Conservation (phyloP, 108 stramenopile genomes). For the Nannochloropsis salina region DNA sequence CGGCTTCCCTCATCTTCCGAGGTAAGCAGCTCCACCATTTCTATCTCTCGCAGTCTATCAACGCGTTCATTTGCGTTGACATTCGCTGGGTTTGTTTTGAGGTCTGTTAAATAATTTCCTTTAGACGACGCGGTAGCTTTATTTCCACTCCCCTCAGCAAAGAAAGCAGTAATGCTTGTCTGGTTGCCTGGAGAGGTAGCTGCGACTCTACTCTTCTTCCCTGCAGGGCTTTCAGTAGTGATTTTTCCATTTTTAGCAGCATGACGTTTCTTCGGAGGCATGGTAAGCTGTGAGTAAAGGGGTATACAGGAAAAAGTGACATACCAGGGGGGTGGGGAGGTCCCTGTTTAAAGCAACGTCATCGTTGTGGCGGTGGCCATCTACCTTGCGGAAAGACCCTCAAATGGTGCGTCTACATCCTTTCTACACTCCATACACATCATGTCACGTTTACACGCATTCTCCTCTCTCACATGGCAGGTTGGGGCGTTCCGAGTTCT, state of each 20-base stretch:
- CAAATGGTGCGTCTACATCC: no score
- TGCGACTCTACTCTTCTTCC: neutral
- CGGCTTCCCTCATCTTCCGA: neutral
- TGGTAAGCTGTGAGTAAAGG: neutral
- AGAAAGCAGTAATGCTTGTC: slow-evolving; percentile 14
- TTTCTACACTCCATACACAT: no score
- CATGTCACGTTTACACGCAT: no score
- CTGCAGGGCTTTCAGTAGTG: neutral
- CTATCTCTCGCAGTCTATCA: neutral
- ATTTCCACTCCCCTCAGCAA: neutral
- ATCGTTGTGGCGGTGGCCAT: no score
- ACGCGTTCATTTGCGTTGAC: neutral
- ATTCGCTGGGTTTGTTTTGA: no score
- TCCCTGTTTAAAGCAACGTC: no score
- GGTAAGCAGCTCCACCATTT: slow-evolving; percentile 8
- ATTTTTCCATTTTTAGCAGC: neutral
- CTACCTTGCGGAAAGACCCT: no score
- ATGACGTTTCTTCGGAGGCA: slow-evolving; percentile 3
- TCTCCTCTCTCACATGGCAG: no score
- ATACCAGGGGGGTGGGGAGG: no score
- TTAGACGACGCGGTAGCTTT: neutral
- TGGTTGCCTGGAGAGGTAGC: neutral
- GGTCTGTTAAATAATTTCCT: no score
- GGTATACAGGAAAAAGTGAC: no score
- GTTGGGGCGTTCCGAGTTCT: no score